These are phyloP conservation scores for Colletotrichum endophyticum DNA, from an alignment of 2,329 filamentous ascomycete species.

Conservation along the genomic window DNA sequence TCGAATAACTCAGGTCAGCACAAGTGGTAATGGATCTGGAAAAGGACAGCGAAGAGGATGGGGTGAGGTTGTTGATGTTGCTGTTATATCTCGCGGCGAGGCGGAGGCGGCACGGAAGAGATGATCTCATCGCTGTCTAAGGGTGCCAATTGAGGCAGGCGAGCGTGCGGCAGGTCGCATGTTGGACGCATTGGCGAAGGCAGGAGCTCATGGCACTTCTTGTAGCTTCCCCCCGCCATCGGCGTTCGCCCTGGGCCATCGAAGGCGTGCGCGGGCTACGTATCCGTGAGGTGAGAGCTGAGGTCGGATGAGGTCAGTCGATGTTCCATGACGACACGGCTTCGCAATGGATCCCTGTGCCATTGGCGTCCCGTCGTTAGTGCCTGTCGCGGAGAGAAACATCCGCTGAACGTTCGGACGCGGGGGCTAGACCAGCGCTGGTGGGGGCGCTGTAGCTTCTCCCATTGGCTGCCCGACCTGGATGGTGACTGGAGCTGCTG, in stretches of 20 bases:
- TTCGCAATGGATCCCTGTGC: neutral
- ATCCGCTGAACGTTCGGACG: neutral
- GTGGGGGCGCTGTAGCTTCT: neutral
- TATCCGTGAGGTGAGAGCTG: neutral
- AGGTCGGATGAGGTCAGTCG: slow-evolving; percentile 18
- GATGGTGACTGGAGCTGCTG: neutral
- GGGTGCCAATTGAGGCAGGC: neutral
- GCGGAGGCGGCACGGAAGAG: neutral
- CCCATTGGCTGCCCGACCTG: neutral
- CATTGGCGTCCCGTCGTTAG: neutral
- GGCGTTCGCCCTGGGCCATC: neutral
- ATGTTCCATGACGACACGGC: slow-evolving; percentile 14
- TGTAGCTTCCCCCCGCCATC: neutral
- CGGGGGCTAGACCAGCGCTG: neutral
- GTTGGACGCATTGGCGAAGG: neutral
- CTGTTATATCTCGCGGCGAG: neutral
- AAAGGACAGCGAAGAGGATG: no score
- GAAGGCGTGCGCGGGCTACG: neutral
- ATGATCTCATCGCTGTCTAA: slow-evolving; percentile 12
- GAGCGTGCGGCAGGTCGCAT: neutral
- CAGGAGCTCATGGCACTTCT: neutral
- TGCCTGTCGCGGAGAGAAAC: neutral
- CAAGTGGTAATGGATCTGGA: neutral
- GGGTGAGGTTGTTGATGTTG: neutral
- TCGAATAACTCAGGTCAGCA: neutral